Evolutionary conservation across 1,139 yeast genomes (phyloP), one percentile per base, ranked within the genome.

Genomic region (Pichia sp.): DNA sequence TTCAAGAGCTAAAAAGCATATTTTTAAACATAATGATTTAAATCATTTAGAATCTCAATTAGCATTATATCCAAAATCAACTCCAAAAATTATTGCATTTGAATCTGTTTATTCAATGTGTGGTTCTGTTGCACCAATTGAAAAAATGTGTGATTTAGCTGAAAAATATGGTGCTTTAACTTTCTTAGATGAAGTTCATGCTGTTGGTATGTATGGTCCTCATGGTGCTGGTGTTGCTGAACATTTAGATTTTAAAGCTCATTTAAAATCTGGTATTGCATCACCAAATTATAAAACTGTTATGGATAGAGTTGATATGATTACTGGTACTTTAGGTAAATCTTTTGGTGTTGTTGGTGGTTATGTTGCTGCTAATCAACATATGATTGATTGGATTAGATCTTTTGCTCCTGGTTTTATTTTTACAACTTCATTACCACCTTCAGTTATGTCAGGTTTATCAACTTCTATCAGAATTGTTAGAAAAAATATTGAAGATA

Each of bases 161-260:
- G 96, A 90, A 47, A 89, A 92, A 68, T 92, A 94, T 64, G 97
- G 97, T 51, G 97, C 97, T 37, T 69, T 92, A 58, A 92, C 99
- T 37, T 92, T 92, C 67, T 74, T 94, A 63, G 99, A 92, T 65
- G 99, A 92, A 67, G 99, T 92, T 39, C 99, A 92, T 62, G 97
- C 98, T 37, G 97, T 94, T 43, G 99, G 99, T 46, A 79, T 92
- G 84, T 92, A 92, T 64, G 98, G 98, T 60, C 97, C 98, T 50
- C 96, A 87, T 60, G 99, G 99, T 60, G 98, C 96, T 36, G 99
- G 99, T 69, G 97, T 92, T 46, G 97, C 97, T 41, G 98, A 94
- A 67, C 98, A 92, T 64, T 73, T 85, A 60, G 86, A 92, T 66
- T 90, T 87, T 59, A 86, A 86, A 40, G 80, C 81, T 50, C 95